These are phyloP conservation scores for Fusarium multiceps DNA, from an alignment of 2,329 filamentous ascomycete genomes.

Conservation along the genomic window DNA sequence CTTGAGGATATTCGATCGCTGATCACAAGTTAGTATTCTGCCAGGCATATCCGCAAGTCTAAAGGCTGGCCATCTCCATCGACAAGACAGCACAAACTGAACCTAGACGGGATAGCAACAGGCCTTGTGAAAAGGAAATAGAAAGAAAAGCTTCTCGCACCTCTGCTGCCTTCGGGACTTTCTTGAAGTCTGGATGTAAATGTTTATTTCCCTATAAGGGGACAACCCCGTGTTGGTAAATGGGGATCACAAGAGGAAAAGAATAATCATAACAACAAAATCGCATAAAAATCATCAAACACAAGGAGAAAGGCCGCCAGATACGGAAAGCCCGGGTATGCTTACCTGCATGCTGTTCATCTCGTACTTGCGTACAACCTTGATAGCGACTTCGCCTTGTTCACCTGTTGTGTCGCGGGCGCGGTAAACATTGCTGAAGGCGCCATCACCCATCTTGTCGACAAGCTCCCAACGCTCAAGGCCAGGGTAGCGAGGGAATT, in stretches of 20 bases:
- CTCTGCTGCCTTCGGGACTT: slow-evolving; percentile 95
- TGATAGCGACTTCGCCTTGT: slow-evolving; percentile 89
- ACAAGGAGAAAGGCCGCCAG: slow-evolving; percentile 40
- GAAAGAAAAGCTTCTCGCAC: slow-evolving; percentile 72
- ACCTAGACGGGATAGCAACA: slow-evolving; percentile 40
- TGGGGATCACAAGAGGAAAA: slow-evolving; percentile 42
- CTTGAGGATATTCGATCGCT: slow-evolving; percentile 98
- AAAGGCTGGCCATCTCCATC: slow-evolving; percentile 35
- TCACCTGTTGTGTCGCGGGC: slow-evolving; percentile 80
- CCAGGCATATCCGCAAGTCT: slow-evolving; percentile 26
- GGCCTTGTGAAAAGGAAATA: slow-evolving; percentile 27
- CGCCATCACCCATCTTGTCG: slow-evolving; percentile 99
- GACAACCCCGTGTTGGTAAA: slow-evolving; percentile 66
- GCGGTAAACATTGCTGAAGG: slow-evolving; percentile 98
- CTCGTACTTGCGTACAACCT: slow-evolving; percentile 98
- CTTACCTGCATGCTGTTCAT: slow-evolving; percentile 99
- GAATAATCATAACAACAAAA: slow-evolving; percentile 1
- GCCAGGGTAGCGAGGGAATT: slow-evolving; percentile 74
- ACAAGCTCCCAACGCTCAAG: slow-evolving; percentile 77
- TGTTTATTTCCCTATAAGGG: slow-evolving; percentile 82
- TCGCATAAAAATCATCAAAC: slow-evolving; percentile 25
- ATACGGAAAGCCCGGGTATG: slow-evolving; percentile 50
- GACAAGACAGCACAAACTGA: slow-evolving; percentile 35
- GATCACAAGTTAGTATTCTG: slow-evolving; percentile 47
- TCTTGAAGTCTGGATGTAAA: slow-evolving; percentile 96